Evolutionary conservation across 345 rosid species (phyloP), one percentile per base, ranked within the genome.

Genomic region (Abelmoschus esculentus): DNA sequence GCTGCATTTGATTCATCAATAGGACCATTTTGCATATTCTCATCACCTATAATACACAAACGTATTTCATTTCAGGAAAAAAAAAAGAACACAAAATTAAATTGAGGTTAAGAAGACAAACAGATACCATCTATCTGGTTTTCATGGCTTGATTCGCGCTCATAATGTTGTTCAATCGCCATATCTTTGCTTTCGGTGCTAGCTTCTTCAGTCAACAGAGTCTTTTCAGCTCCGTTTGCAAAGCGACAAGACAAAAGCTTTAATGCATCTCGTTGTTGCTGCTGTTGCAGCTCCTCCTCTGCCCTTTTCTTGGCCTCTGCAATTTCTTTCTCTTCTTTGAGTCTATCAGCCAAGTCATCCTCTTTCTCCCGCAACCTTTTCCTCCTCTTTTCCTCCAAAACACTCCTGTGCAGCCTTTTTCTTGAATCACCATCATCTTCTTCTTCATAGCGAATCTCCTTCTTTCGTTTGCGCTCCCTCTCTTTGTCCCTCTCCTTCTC

Each of bases 401-500:
- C 82, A 80, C 80, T 81, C 79, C 90, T 86, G 40, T 85, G 96
- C 90, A 92, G 83, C 83, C 91, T 86, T 83, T 87, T 89, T 72
- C 96, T 82, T 5, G 90, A 81, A 80, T 89, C 96, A 56, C 87
- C 99, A 46, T 86, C 97, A 2, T 87, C 90, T 86, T 89, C 93
- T 79, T 91, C 96, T 28, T 89, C 96, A 72, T 84, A 80, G 71
- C 84, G 80, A 61, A 95, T 86, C 79, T 91, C 97, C 75, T 87
- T 89, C 79, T 87, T 44, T 44, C 49, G 49, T 44, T 44, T 44
- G 49, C 49, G 49, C 49, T 44, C 49, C 49, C 49, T 44, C 53
- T 91, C 97, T 83, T 85, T 95, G 65, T 88, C 99, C 75, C 77
- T 89, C 77, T 91, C 97, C 83, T 84, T 89, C 84, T 95, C 99